Base-by-base conservation (phyloP, 139 green algal species). In the Auxenochlorella pyrenoidosa region DNA sequence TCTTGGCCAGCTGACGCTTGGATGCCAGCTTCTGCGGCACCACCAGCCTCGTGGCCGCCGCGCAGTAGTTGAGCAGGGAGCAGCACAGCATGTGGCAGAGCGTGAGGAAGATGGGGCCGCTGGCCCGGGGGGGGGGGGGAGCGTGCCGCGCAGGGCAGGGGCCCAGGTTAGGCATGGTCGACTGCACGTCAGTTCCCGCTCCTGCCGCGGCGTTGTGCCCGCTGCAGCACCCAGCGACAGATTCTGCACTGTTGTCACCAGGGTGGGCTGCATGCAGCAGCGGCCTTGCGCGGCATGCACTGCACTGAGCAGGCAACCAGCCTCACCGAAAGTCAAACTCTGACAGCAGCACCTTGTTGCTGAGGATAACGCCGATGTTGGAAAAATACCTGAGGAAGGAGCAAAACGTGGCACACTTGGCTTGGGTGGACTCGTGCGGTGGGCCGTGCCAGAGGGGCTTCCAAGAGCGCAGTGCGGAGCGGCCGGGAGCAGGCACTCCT, bases 61-160 rank as follows among this genome's bases (percentile, higher is more conserved):
- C 73, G 5, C 91, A 59, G n/a, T 92, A 90, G 36, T 92, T 93
- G 63, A 98, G 89, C 0, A 93, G n/a, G 19, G 93, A 82, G 89
- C 96, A 98, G 1, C 94, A 93, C 26, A 95, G n/a, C 97, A 99
- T 99, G 90, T 99, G 97, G 77, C 92, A 97, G n/a, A 99, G 89
- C 28, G 97, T 99, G 21, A 99, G 88, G 86, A 99, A 98, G 18
- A 98, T 90, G 8, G 96, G 96, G 76, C 93, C 91, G 66, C 91
- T 90, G 89, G n/a, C n/a, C 41, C 60, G 43, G n/a, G 10, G 58
- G 38, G 58, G 22, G 59, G 6, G 66, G 83, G 21, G 54, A 36
- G n/a, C n/a, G n/a, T n/a, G n/a, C n/a, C n/a, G n/a, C n/a, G n/a
- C n/a, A n/a, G n/a, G n/a, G n/a, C n/a, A n/a, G n/a, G n/a, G n/a